A percentile compares a stretch with the other conserved stretches of the same genome.
Conservation (phyloP, 2,329 filamentous ascomycete genomes). For the Westerdykella ornata region DNA sequence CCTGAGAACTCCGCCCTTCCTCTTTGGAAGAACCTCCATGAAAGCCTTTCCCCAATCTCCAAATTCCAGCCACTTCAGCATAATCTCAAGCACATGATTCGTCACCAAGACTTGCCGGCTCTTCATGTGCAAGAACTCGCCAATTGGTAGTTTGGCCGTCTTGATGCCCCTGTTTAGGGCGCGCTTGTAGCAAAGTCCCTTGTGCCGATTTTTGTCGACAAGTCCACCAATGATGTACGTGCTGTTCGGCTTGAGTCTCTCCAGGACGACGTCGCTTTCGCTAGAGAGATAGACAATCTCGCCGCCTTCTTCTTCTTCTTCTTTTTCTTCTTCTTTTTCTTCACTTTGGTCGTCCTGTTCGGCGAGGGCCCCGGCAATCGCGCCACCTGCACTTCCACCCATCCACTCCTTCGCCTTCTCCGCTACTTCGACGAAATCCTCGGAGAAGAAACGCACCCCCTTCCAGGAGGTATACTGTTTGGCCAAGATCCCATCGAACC, state of each 20-base stretch:
- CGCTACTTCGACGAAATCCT: conserved; percentile 66
- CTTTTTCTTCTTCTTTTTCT: conserved; percentile 20
- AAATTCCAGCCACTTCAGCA: conserved; percentile 84
- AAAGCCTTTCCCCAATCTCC: conserved; percentile 92
- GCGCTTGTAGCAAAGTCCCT: conserved; percentile 82
- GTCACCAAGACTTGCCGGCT: conserved; percentile 81
- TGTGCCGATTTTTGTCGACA: conserved; percentile 94
- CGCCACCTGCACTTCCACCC: conserved; percentile 52
- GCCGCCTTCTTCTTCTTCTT: conserved; percentile 24
- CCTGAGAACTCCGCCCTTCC: conserved; percentile 73
- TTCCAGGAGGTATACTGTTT: conserved; percentile 74
- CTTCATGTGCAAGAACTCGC: conserved; percentile 88
- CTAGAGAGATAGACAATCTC: conserved; percentile 84
- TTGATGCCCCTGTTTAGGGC: conserved; percentile 69
- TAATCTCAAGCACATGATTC: conserved; percentile 95
- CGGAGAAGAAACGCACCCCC: conserved; percentile 63
- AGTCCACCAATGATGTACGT: conserved; percentile 91
- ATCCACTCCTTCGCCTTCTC: conserved; percentile 62
- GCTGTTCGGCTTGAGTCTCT: conserved; percentile 75
- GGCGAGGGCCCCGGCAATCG: conserved; percentile 54
- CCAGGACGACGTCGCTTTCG: conserved; percentile 80
- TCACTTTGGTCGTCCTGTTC: conserved; percentile 5
- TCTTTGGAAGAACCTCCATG: conserved; percentile 76
- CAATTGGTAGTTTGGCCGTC: conserved; percentile 88
- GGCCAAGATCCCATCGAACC: conserved; percentile 70